A percentile compares a stretch with the other conserved stretches of the same genome.
Evolutionary conservation across 2,329 filamentous ascomycete species (phyloP).

Genomic region (Xylariaceae sp.): DNA sequence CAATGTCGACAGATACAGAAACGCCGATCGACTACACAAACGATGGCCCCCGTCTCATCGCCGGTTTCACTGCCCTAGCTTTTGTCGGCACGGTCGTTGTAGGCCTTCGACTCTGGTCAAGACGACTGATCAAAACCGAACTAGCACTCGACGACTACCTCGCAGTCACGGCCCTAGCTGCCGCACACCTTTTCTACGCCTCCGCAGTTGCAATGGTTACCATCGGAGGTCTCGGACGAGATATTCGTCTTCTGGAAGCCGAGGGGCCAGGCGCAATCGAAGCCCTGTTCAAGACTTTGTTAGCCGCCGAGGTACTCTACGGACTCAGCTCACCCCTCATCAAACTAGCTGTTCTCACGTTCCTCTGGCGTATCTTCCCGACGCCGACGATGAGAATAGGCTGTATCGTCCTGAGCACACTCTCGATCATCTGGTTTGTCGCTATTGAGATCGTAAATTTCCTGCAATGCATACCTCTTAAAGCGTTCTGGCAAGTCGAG

Average conservation of each 20-base stretch:
- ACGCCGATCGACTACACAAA: neutral
- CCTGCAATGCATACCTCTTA: constrained; percentile 12
- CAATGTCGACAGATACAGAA: neutral
- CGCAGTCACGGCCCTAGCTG: neutral
- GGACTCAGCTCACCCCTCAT: constrained; percentile 8
- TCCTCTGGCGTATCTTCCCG: constrained; percentile 12
- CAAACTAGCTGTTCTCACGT: constrained; percentile 12
- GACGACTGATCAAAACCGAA: neutral
- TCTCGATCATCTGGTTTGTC: constrained; percentile 11
- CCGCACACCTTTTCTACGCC: neutral
- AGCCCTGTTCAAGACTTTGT: constrained; percentile 15
- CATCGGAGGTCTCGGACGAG: neutral
- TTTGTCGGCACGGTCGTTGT: neutral
- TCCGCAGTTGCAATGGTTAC: neutral
- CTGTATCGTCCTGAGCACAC: neutral
- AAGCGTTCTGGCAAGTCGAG: constrained; percentile 14
- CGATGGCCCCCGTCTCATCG: neutral
- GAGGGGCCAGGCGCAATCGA: neutral
- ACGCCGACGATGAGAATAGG: constrained; percentile 7
- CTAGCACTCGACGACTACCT: neutral
- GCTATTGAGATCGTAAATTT: constrained; percentile 8
- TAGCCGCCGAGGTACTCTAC: constrained; percentile 20
- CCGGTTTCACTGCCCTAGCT: neutral
- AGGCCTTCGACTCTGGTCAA: neutral
- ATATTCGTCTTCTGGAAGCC: neutral